Conservation (phyloP, 306 rosid genomes). For the Pterocarpus santalinus region DNA sequence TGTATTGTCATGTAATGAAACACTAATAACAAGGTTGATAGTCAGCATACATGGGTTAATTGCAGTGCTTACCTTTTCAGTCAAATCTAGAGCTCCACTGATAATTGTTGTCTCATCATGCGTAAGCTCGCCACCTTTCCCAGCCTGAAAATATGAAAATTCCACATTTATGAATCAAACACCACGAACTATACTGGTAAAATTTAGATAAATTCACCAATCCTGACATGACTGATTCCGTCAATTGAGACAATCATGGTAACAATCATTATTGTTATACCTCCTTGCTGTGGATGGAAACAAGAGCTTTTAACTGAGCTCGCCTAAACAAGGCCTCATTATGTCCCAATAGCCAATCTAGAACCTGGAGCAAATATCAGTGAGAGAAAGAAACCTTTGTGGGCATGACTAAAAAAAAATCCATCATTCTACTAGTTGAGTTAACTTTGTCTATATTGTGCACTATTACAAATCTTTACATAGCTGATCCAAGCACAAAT, state of each 20-base stretch:
- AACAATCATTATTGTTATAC: conserved; percentile 49
- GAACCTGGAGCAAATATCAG: conserved; percentile 64
- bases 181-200: neutral
- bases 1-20: conserved; percentile 10
- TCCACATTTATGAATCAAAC: conserved; percentile 11
- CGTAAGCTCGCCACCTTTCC: conserved; percentile 98
- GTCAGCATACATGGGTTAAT: conserved; percentile 20
- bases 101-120: conserved; percentile 96
- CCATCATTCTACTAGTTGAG: conserved; percentile 20
- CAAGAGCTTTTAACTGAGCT: conserved; percentile 94
- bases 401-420: conserved; percentile 1
- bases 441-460: neutral
- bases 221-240: conserved; percentile 23
- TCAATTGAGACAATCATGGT: conserved; percentile 6
- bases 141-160: conserved; percentile 68
- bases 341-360: conserved; percentile 85
- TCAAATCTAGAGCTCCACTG: conserved; percentile 95
- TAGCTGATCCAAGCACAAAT: neutral
- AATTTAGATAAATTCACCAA: conserved; percentile 29
- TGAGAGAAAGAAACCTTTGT: conserved; percentile 14
- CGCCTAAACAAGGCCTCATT: conserved; percentile 93
- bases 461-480: neutral
- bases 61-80: conserved; percentile 74
- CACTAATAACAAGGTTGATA: conserved; percentile 16
- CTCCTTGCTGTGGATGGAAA: conserved; percentile 92